Conservation (phyloP, 352 stramenopile species). For the Phytophthora hibernalis region DNA sequence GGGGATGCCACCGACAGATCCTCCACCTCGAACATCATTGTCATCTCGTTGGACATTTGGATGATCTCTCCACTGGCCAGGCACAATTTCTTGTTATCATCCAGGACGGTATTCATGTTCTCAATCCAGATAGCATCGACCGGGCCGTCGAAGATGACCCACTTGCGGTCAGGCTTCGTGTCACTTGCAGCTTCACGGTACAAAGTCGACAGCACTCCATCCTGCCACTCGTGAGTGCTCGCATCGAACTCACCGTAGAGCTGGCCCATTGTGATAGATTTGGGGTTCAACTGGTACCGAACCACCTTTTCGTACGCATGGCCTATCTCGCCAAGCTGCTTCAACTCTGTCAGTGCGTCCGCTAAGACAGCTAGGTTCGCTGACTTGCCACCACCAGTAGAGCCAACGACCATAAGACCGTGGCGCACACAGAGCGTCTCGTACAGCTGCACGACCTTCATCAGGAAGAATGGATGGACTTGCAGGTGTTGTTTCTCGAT, state of each 20-base stretch:
- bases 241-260: constrained; percentile 95
- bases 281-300: constrained; percentile 93
- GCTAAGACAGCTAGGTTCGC: constrained; percentile 88
- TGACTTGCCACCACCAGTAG: constrained; percentile 93
- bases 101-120: constrained; percentile 98
- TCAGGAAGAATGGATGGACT: constrained; percentile 92
- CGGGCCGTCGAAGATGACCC: constrained; percentile 96
- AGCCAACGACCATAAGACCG: constrained; percentile 95
- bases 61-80: constrained; percentile 96
- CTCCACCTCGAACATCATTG: constrained; percentile 98
- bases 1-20: constrained; percentile 94
- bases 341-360: constrained; percentile 88
- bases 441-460: constrained; percentile 95
- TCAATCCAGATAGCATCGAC: constrained; percentile 98
- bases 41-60: constrained; percentile 94
- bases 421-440: constrained; percentile 95
- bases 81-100: constrained; percentile 97
- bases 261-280: constrained; percentile 96
- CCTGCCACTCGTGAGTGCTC: constrained; percentile 96
- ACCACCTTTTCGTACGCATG: constrained; percentile 90
- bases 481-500: constrained; percentile 88
- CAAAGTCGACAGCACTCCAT: constrained; percentile 91
- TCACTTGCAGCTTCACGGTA: constrained; percentile 92
- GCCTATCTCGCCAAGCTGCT: constrained; percentile 75
- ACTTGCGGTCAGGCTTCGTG: constrained; percentile 90